phyloP scores from a whole-genome alignment of 1,139 yeast species.

The Pichia inconspicua region DNA sequence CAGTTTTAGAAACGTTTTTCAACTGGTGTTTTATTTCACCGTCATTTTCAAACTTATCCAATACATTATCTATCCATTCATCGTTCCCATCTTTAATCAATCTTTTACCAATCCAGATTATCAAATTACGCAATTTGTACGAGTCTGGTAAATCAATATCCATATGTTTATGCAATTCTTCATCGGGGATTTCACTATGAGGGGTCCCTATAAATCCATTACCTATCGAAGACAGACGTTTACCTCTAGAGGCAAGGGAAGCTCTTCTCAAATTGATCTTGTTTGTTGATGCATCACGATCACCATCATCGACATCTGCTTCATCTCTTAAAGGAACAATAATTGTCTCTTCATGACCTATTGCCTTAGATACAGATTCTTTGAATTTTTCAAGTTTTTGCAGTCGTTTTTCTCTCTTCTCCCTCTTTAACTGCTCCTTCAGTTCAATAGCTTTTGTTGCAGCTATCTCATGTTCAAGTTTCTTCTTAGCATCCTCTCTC shows the following conservation, averaged over 20 bases:
- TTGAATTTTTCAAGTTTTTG: conserved; percentile 6
- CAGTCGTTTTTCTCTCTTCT: conserved; percentile 2
- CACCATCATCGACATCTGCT: neutral
- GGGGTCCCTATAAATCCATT: conserved; percentile 66
- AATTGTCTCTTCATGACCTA: conserved; percentile 4
- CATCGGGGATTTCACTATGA: conserved; percentile 51
- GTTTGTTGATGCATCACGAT: neutral
- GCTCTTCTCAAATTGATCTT: conserved; percentile 32
- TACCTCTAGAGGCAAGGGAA: conserved; percentile 54
- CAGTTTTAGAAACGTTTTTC: conserved; percentile 41
- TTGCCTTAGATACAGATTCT: conserved; percentile 3
- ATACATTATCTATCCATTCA: neutral
- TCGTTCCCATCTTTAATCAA: conserved; percentile 11
- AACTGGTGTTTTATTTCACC: conserved; percentile 15
- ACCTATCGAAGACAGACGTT: conserved; percentile 66
- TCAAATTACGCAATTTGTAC: conserved; percentile 60
- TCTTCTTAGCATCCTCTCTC: neutral
- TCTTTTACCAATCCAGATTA: conserved; percentile 62
- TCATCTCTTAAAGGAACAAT: conserved; percentile 8
- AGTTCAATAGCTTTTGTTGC: neutral
- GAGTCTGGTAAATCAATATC: conserved; percentile 63
- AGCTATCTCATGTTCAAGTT: neutral
- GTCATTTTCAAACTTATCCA: conserved; percentile 11
- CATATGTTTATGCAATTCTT: conserved; percentile 55
- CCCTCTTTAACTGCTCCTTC: neutral